Evolutionary conservation across 129 eudicot species (phyloP).

Genomic region (carrot (Daucus carota)): DH1_v3.0 NC_030381.2:6002001-6002500

Average conservation of each 20-base stretch:
- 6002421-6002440: neutral
- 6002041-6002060: too few species aligned
- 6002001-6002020: too few species aligned
- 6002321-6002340: neutral
- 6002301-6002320: too few species aligned
- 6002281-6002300: neutral
- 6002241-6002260: neutral
- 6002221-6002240: neutral
- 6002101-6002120: too few species aligned
- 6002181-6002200: too few species aligned
- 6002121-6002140: too few species aligned
- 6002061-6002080: too few species aligned
- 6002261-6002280: neutral
- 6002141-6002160: too few species aligned
- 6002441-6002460: neutral
- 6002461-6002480: neutral
- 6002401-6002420: neutral
- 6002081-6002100: too few species aligned
- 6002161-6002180: too few species aligned
- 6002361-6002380: neutral
- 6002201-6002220: neutral
- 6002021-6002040: too few species aligned
- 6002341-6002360: neutral
- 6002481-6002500: constrained; percentile 1
- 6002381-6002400: neutral